These are phyloP conservation scores for Candida ipomoeae DNA, from an alignment of 805 yeast genomes.

Conservation along the genomic window DNA sequence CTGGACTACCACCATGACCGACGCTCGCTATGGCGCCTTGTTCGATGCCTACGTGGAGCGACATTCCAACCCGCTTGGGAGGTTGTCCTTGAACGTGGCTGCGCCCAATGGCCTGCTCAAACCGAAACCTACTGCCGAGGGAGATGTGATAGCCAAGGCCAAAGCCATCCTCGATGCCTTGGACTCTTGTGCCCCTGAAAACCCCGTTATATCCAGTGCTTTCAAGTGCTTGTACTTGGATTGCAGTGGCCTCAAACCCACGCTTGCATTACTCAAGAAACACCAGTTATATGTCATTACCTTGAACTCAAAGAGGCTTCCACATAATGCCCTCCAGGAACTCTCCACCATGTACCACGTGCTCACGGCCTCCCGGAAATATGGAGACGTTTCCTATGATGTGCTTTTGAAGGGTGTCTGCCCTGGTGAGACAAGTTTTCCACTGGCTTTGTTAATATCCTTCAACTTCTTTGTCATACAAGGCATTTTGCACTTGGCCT, in stretches of 20 bases:
- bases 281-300: constrained; percentile 14
- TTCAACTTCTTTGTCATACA: constrained; percentile 18
- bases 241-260: neutral
- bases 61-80: constrained; percentile 4
- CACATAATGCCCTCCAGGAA: constrained; percentile 11
- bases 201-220: constrained; percentile 8
- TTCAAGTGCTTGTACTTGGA: constrained; percentile 11
- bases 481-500: constrained; percentile 12
- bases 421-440: neutral
- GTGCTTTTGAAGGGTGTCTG: constrained; percentile 8
- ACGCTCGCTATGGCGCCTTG: constrained; percentile 2
- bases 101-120: neutral
- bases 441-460: constrained; percentile 6
- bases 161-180: neutral
- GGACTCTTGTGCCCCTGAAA: neutral
- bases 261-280: constrained; percentile 5
- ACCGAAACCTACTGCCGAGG: neutral
- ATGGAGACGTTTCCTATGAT: neutral
- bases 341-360: constrained; percentile 12
- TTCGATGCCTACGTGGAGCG: constrained; percentile 5
- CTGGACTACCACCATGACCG: neutral
- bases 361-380: constrained; percentile 5
- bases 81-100: constrained; percentile 1
- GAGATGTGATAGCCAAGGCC: neutral
- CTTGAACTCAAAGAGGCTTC: constrained; percentile 6